Evolutionary conservation across 306 rosid species (phyloP).

Genomic region (Delonix regia): DNA sequence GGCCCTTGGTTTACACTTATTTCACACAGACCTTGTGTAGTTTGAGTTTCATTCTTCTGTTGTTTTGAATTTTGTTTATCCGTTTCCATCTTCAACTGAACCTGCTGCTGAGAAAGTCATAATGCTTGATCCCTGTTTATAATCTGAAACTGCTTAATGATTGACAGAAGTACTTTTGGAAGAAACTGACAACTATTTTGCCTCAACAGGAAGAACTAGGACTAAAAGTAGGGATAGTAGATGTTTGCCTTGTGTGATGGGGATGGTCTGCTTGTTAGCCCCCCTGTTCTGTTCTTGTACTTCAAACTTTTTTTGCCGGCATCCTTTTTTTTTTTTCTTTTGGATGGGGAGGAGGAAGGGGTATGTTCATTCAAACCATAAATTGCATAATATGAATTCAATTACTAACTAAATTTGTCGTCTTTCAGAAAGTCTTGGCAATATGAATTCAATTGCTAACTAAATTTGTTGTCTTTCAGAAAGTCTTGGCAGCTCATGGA

Average conservation of each 20-base stretch:
- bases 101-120: background rate
- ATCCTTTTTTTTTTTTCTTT: too few species aligned
- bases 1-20: background rate
- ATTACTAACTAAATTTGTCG: slow-evolving; percentile 11
- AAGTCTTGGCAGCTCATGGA: slow-evolving; percentile 88
- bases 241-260: background rate
- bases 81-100: background rate
- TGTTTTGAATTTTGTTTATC: background rate
- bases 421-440: slow-evolving; percentile 85
- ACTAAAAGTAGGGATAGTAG: background rate
- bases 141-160: background rate
- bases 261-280: background rate
- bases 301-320: background rate
- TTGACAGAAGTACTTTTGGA: background rate
- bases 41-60: background rate
- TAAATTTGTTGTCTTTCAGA: slow-evolving; percentile 56
- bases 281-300: background rate
- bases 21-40: background rate
- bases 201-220: background rate
- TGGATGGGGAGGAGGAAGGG: background rate
- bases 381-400: slow-evolving; percentile 16
- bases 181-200: background rate
- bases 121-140: background rate
- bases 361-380: background rate
- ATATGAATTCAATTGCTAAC: slow-evolving; percentile 16